Conservation (phyloP, 805 yeast genomes). For the Pichia cabralensis region DNA sequence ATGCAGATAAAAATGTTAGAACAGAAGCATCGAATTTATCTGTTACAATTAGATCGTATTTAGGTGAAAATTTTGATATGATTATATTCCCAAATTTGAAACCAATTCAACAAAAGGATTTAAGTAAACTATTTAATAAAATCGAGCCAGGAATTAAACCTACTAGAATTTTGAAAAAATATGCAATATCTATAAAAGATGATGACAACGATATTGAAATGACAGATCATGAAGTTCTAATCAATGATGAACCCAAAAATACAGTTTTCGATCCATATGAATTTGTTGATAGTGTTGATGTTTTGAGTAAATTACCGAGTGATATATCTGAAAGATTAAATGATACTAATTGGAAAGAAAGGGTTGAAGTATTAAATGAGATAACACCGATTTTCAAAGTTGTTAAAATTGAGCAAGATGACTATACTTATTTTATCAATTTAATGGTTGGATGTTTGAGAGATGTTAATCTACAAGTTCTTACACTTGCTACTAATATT, state of each 20-base stretch:
- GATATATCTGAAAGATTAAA: constrained; percentile 45
- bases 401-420: constrained; percentile 44
- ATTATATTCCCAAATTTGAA: constrained; percentile 63
- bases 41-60: constrained; percentile 63
- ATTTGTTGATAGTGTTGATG: constrained; percentile 57
- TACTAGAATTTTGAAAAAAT: constrained; percentile 41
- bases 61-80: constrained; percentile 52
- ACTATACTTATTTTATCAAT: constrained; percentile 56
- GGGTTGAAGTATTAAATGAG: constrained; percentile 77
- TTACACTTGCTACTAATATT: constrained; percentile 64
- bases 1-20: constrained; percentile 82
- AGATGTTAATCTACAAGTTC: constrained; percentile 87
- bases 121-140: constrained; percentile 55
- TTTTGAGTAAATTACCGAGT: constrained; percentile 54
- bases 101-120: constrained; percentile 86
- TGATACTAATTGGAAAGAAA: constrained; percentile 81
- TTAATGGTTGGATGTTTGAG: constrained; percentile 62
- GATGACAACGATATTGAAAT: constrained; percentile 32
- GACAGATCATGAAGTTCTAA: constrained; percentile 19
- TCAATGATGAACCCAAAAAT: constrained; percentile 15
- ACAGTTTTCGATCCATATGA: constrained; percentile 53
- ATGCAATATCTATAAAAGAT: constrained; percentile 19
- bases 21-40: constrained; percentile 63
- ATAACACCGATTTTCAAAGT: constrained; percentile 41
- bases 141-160: constrained; percentile 37